phyloP scores from a whole-genome alignment of 371 early-diverging fungal genomes.

The Syncephalastrum sp. region DNA sequence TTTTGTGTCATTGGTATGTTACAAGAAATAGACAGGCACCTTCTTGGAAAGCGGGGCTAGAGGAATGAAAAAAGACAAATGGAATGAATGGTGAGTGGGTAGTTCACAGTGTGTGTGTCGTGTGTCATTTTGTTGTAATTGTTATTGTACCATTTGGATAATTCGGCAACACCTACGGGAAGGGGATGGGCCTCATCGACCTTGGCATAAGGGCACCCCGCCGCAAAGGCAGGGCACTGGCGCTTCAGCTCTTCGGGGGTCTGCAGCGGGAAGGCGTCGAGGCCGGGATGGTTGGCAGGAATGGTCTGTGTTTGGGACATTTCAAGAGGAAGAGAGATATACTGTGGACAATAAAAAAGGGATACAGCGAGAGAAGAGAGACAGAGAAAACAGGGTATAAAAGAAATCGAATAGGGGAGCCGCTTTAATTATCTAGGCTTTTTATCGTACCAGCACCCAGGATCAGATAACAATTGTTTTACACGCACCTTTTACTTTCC shows the following conservation, averaged over 20 bases:
- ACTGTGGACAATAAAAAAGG: too few relatives aligned
- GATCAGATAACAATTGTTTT: too few relatives aligned
- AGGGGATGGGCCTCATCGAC: conserved; percentile 32
- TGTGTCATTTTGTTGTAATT: neutral
- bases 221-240: conserved; percentile 48
- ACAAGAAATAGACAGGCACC: conserved; percentile 18
- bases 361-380: too few relatives aligned
- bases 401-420: too few relatives aligned
- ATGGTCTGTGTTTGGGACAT: conserved; percentile 2
- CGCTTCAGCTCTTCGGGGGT: conserved; percentile 40
- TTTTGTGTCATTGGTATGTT: neutral
- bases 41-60: conserved; percentile 47
- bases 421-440: too few relatives aligned
- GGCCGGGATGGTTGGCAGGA: conserved; percentile 39
- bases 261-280: conserved; percentile 23
- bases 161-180: conserved; percentile 33
- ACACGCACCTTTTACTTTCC: too few relatives aligned
- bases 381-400: too few relatives aligned
- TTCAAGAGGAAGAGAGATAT: neutral
- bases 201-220: conserved; percentile 49
- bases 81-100: too few relatives aligned
- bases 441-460: too few relatives aligned
- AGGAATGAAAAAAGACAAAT: neutral
- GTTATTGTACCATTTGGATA: conserved; percentile 40
- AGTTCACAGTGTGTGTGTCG: too few relatives aligned